Evolutionary conservation across 1,139 yeast genomes (phyloP).

Genomic region (Chernovozyma sophiae-reginae): DNA sequence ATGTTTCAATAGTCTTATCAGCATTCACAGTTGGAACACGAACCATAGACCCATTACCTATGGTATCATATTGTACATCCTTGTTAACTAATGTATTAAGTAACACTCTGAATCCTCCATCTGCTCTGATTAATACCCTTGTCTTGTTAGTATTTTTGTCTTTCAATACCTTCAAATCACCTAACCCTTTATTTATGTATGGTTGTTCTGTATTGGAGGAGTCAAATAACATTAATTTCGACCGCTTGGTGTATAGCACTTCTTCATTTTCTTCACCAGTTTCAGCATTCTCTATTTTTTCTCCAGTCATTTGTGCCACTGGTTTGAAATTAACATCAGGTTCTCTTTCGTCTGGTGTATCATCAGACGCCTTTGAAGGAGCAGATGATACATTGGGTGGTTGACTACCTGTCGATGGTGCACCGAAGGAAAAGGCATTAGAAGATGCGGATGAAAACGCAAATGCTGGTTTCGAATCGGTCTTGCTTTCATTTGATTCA

Average conservation of each 20-base stretch:
- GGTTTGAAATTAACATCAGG: slow-evolving; percentile 47
- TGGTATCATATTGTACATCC: slow-evolving; percentile 49
- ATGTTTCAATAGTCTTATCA: slow-evolving; percentile 47
- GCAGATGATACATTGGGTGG: slow-evolving; percentile 17
- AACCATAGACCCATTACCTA: slow-evolving; percentile 58
- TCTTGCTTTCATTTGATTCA: slow-evolving; percentile 2
- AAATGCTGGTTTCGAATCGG: slow-evolving; percentile 11
- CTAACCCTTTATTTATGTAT: slow-evolving; percentile 68
- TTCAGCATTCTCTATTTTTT: slow-evolving; percentile 40
- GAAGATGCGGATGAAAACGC: slow-evolving; percentile 15
- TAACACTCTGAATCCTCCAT: slow-evolving; percentile 80
- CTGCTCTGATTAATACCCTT: slow-evolving; percentile 79
- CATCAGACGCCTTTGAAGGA: not conserved
- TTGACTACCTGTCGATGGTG: slow-evolving; percentile 11
- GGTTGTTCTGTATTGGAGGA: slow-evolving; percentile 45
- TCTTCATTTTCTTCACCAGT: slow-evolving; percentile 90
- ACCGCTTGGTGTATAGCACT: slow-evolving; percentile 56
- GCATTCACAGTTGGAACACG: slow-evolving; percentile 55
- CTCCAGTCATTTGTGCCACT: slow-evolving; percentile 37
- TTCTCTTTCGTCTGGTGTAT: slow-evolving; percentile 28
- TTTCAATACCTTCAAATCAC: slow-evolving; percentile 71
- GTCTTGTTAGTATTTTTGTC: slow-evolving; percentile 55
- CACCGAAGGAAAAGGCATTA: slow-evolving; percentile 17
- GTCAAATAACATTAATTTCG: slow-evolving; percentile 66
- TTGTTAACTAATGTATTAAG: slow-evolving; percentile 58